phyloP scores from a whole-genome alignment of 1,284 basidiomycete species.

The Tylopilus sp. region DNA sequence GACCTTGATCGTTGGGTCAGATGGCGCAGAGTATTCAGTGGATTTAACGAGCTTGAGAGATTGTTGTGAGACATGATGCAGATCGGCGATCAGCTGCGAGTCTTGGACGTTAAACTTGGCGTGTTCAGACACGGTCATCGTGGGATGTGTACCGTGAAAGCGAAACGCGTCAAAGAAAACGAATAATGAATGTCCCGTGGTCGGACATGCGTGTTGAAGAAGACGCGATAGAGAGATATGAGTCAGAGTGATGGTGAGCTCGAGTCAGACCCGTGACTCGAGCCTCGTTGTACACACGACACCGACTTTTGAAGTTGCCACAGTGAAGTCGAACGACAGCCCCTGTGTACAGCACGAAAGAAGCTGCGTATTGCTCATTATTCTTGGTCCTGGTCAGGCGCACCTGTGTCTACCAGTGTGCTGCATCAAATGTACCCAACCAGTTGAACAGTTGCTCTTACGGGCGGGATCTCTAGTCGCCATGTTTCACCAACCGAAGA shows the following conservation, averaged over 20 bases:
- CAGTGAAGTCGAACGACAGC: too few relatives aligned
- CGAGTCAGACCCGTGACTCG: background rate
- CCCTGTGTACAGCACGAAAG: too few relatives aligned
- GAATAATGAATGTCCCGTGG: background rate
- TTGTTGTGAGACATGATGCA: slow-evolving; percentile 48
- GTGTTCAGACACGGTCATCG: slow-evolving; percentile 14
- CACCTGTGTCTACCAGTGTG: too few relatives aligned
- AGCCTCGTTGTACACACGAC: too few relatives aligned
- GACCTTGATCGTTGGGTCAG: slow-evolving; percentile 51
- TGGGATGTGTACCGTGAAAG: background rate
- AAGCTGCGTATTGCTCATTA: too few relatives aligned
- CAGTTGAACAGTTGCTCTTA: too few relatives aligned
- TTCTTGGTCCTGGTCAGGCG: too few relatives aligned
- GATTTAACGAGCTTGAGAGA: slow-evolving; percentile 60
- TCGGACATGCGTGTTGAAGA: slow-evolving; percentile 14
- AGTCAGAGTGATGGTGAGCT: background rate
- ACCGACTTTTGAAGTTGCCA: too few relatives aligned
- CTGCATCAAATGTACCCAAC: too few relatives aligned
- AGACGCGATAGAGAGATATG: background rate
- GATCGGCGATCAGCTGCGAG: slow-evolving; percentile 52
- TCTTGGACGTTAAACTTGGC: slow-evolving; percentile 38
- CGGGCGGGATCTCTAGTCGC: too few relatives aligned
- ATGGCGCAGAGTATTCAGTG: slow-evolving; percentile 50
- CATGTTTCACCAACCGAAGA: too few relatives aligned
- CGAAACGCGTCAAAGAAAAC: slow-evolving; percentile 6